phyloP scores from a whole-genome alignment of 108 stramenopile genomes.

The Skeletonema potamos region DNA sequence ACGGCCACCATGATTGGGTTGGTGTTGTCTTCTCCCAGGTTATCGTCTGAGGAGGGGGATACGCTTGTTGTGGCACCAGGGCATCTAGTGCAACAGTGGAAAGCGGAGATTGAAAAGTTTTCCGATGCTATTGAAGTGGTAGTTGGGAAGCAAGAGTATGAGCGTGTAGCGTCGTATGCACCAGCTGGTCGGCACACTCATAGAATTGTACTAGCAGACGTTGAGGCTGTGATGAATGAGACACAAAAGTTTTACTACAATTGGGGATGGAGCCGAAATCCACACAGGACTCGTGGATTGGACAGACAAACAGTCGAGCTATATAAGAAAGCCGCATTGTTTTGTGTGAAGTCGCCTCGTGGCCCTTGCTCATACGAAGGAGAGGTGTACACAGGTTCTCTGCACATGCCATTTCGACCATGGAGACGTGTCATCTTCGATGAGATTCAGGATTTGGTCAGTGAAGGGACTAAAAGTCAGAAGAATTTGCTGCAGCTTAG shows the following conservation, averaged over 20 bases:
- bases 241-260: slow-evolving; percentile 20
- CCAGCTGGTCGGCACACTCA: slow-evolving; percentile 7
- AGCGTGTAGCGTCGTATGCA: slow-evolving; percentile 6
- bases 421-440: slow-evolving; percentile 37
- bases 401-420: slow-evolving; percentile 27
- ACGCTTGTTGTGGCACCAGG: slow-evolving; percentile 32
- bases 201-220: slow-evolving; percentile 30
- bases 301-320: slow-evolving; percentile 14
- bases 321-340: slow-evolving; percentile 33
- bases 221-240: slow-evolving; percentile 21
- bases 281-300: slow-evolving; percentile 2
- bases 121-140: slow-evolving; percentile 25
- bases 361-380: slow-evolving; percentile 32
- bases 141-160: slow-evolving; percentile 19
- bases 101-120: slow-evolving; percentile 29
- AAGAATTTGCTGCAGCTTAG: slow-evolving; percentile 37
- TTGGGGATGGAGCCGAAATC: slow-evolving; percentile 1
- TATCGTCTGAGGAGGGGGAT: slow-evolving; percentile 11
- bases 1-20: slow-evolving; percentile 31
- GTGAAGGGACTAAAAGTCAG: slow-evolving; percentile 22
- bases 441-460: slow-evolving; percentile 36
- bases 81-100: slow-evolving; percentile 30
- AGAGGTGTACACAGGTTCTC: slow-evolving; percentile 20
- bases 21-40: neutral
- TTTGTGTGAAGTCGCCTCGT: slow-evolving; percentile 22